Evolutionary conservation across 257 asterid species (phyloP), one percentile per base, ranked within the genome.

Genomic region (Penstemon barbatus): DNA sequence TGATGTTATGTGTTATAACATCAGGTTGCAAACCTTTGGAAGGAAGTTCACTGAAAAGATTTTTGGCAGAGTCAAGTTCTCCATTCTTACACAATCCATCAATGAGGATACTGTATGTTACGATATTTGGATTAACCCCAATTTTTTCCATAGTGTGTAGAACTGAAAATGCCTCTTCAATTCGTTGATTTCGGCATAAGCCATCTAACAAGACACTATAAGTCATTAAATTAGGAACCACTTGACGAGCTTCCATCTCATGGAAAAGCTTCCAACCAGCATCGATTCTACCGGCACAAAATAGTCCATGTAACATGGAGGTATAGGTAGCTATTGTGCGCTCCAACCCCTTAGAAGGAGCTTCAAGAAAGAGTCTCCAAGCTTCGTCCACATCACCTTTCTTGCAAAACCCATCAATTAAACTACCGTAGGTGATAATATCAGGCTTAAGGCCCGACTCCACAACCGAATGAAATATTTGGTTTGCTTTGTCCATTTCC

Each of bases 401-500:
- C 45, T 52, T 71, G 15, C 60, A 65, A 40, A 65, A 70, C 15
- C 65, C 80, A 53, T 59, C 58, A 6, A 60, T 61, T 13, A 61
- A 25, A 41, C 19, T 49, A 18, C 5, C 44, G 39, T 69, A 70
- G 59, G 15, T 39, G 6, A 15, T 2, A 36, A 52, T 18, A 12
- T n/a, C 0, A n/a, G 68, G 74, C 60, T 45, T 57, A 5, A 76
- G 58, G 10, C 68, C 71, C 7, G 50, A 62, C 13, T 12, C 36
- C 2, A 61, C 55, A 43, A 73, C 15, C 4, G 57, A 36, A 37
- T 60, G 57, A 49, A 60, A 45, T 7, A 52, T 33, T 60, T 40
- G 2, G 25, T 4, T 25, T 3, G 80, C 80, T 53, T 60, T 55
- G 5, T 61, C 39, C 63, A 61, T 61, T 43, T 18, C 9, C 4